A percentile compares a stretch with the other conserved stretches of the same genome.
These are phyloP conservation scores for Kurtzmaniella quercitrusa DNA, from an alignment of 1,139 yeast genomes.

Conservation along the genomic window DNA sequence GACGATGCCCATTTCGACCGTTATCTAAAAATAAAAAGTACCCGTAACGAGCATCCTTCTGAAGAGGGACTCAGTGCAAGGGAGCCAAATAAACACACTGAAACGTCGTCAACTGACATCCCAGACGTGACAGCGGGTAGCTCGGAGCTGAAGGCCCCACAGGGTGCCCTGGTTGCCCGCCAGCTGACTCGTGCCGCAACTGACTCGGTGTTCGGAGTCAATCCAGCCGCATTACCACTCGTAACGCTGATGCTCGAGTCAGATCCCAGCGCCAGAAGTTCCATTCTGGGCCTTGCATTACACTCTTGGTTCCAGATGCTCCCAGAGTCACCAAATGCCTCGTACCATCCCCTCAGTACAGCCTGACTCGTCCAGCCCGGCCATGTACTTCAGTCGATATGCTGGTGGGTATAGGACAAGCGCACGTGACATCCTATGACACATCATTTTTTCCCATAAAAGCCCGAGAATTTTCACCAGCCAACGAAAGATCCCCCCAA, in stretches of 20 bases:
- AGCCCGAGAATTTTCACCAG: neutral
- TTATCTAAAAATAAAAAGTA: neutral
- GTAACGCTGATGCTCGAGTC: constrained; percentile 5
- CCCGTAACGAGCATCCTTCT: too few species aligned
- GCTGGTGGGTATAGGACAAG: neutral
- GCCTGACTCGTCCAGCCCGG: too few species aligned
- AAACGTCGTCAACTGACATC: neutral
- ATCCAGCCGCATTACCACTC: neutral
- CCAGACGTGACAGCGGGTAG: too few species aligned
- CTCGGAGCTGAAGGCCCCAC: neutral
- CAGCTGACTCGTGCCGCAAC: neutral
- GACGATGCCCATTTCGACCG: constrained; percentile 15
- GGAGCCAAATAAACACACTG: neutral
- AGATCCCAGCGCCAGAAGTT: constrained; percentile 13
- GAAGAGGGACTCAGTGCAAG: neutral
- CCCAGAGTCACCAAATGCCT: constrained; percentile 3
- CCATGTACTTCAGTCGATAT: too few species aligned
- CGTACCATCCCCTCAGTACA: neutral
- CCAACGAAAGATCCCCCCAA: neutral
- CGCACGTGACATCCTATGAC: neutral
- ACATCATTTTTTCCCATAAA: neutral
- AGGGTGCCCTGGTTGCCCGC: neutral
- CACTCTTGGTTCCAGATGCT: constrained; percentile 1
- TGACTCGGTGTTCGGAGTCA: constrained; percentile 1
- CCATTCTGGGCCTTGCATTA: constrained; percentile 5